phyloP scores from a whole-genome alignment of 108 stramenopile genomes.

The Cyclotella distinguenda region DNA sequence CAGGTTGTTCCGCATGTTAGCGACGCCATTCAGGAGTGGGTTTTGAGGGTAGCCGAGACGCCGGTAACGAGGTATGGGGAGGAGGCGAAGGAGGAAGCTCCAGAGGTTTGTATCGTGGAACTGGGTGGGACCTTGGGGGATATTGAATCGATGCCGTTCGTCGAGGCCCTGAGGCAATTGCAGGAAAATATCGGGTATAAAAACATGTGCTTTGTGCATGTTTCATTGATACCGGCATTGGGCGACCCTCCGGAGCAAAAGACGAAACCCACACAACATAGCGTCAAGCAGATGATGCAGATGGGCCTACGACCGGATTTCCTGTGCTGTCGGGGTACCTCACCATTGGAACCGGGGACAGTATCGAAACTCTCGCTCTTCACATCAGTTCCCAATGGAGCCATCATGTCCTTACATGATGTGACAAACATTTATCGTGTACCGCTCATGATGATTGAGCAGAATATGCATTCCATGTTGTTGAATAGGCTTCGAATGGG shows the following conservation, averaged over 20 bases:
- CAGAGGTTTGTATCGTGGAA: slow-evolving; percentile 86
- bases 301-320: slow-evolving; percentile 71
- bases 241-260: slow-evolving; percentile 53
- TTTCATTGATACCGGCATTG: slow-evolving; percentile 55
- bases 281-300: slow-evolving; percentile 57
- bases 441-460: slow-evolving; percentile 78
- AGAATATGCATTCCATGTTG: slow-evolving; percentile 56
- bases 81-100: slow-evolving; percentile 37
- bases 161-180: slow-evolving; percentile 58
- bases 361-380: slow-evolving; percentile 63
- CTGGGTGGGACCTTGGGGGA: slow-evolving; percentile 88
- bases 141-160: slow-evolving; percentile 72
- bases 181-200: slow-evolving; percentile 62
- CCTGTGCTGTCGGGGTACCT: slow-evolving; percentile 58
- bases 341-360: slow-evolving; percentile 48
- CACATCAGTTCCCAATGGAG: slow-evolving; percentile 57
- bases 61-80: slow-evolving; percentile 55
- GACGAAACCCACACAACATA: slow-evolving; percentile 61
- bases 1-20: slow-evolving; percentile 93
- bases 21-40: slow-evolving; percentile 91
- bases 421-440: slow-evolving; percentile 89
- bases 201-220: slow-evolving; percentile 71
- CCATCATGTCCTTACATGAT: slow-evolving; percentile 77
- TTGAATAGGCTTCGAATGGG: slow-evolving; percentile 35
- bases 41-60: slow-evolving; percentile 72